These are phyloP conservation scores for Amphibolis antarctica DNA, from an alignment of 106 monocot genomes.

Conservation along the genomic window DNA sequence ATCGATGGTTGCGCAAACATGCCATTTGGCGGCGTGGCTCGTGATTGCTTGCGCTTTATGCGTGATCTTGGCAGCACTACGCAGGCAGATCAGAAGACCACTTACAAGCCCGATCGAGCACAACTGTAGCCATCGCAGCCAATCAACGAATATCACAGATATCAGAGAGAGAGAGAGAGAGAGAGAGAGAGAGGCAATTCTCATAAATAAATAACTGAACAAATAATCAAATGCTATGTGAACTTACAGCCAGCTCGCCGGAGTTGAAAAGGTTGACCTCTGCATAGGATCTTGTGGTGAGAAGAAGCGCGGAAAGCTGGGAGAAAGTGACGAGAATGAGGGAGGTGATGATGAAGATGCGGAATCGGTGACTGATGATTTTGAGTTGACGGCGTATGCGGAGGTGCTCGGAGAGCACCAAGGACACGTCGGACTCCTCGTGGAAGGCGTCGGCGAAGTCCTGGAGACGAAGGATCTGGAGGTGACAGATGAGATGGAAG, in stretches of 20 bases:
- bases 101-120: conserved; percentile 55
- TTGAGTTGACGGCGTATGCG: conserved; percentile 48
- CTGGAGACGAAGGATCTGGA: conserved; percentile 71
- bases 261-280: conserved; percentile 49
- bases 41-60: conserved; percentile 93
- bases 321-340: conserved; percentile 59
- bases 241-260: conserved; percentile 63
- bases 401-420: conserved; percentile 46
- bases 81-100: conserved; percentile 58
- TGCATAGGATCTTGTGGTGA: conserved; percentile 45
- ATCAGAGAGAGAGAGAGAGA: too few relatives aligned
- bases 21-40: conserved; percentile 75
- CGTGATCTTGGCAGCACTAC: conserved; percentile 82
- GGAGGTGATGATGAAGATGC: conserved; percentile 43
- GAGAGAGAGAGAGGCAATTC: too few relatives aligned
- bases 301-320: conserved; percentile 53
- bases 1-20: conserved; percentile 53
- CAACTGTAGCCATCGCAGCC: conserved; percentile 45
- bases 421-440: conserved; percentile 36
- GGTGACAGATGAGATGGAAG: conserved; percentile 77
- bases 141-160: too few relatives aligned
- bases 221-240: too few relatives aligned
- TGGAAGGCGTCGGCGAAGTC: conserved; percentile 51
- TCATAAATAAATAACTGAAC: too few relatives aligned
- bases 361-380: conserved; percentile 73